Conservation (phyloP, 2,329 filamentous ascomycete genomes). For the Sporothrix mexicana region DNA sequence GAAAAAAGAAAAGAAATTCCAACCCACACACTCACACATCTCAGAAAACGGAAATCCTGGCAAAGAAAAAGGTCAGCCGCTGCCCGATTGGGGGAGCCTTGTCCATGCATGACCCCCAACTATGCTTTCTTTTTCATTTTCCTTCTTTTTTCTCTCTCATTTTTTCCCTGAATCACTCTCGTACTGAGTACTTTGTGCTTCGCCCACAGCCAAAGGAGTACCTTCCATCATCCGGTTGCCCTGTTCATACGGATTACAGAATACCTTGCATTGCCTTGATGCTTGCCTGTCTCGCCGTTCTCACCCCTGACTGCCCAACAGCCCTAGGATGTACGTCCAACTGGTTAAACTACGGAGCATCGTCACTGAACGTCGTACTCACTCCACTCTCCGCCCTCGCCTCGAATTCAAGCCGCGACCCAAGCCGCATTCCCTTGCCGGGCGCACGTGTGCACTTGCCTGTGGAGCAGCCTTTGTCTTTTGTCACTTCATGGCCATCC, state of each 20-base stretch:
- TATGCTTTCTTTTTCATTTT: constrained; percentile 4
- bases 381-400: not conserved
- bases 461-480: not conserved
- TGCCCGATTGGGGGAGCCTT: not conserved
- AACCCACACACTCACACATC: not conserved
- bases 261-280: not conserved
- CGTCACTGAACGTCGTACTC: no score
- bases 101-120: constrained; percentile 30
- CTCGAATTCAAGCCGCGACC: constrained; percentile 6
- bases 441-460: constrained; percentile 10
- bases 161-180: no score
- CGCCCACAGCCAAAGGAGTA: no score
- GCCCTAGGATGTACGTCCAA: no score
- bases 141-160: not conserved
- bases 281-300: no score
- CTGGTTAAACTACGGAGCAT: no score
- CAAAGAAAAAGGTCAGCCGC: not conserved
- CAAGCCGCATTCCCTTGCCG: not conserved
- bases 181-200: no score
- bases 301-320: not conserved
- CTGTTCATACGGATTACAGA: no score
- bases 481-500: not conserved
- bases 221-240: not conserved
- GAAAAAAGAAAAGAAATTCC: not conserved
- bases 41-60: constrained; percentile 21